Evolutionary conservation across 768 basidiomycete species (phyloP).

Genomic region (Polyporus arcularius): DNA sequence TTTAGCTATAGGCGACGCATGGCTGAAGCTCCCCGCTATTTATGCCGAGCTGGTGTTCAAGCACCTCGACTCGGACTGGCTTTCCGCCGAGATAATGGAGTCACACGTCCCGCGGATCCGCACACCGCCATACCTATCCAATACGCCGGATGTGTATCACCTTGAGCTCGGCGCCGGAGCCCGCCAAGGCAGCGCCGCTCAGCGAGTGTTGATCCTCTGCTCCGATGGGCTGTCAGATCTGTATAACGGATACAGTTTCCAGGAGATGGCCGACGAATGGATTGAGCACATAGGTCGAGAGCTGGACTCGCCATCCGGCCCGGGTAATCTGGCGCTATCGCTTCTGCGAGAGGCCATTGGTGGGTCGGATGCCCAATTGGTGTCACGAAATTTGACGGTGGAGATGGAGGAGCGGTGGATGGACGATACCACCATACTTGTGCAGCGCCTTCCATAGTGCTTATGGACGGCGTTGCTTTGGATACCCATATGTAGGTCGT

Average conservation of each 20-base stretch:
- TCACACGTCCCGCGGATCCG: slow-evolving; percentile 37
- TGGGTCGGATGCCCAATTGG: slow-evolving; percentile 39
- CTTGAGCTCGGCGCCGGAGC: slow-evolving; percentile 26
- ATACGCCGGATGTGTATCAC: slow-evolving; percentile 42
- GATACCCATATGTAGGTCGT: slow-evolving; percentile 20
- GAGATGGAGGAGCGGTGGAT: slow-evolving; percentile 55
- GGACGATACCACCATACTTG: slow-evolving; percentile 49
- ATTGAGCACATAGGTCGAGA: slow-evolving; percentile 31
- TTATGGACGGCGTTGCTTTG: not conserved
- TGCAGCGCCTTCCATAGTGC: slow-evolving; percentile 37
- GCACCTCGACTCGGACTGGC: slow-evolving; percentile 39
- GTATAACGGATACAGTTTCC: slow-evolving; percentile 33
- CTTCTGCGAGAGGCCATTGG: slow-evolving; percentile 46
- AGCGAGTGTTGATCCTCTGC: slow-evolving; percentile 39
- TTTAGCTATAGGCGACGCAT: slow-evolving; percentile 38
- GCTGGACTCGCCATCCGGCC: slow-evolving; percentile 23
- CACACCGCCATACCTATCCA: slow-evolving; percentile 50
- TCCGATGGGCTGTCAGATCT: slow-evolving; percentile 50
- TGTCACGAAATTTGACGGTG: slow-evolving; percentile 47
- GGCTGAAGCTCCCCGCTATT: slow-evolving; percentile 38
- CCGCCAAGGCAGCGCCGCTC: slow-evolving; percentile 9
- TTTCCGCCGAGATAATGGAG: slow-evolving; percentile 29
- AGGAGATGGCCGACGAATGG: slow-evolving; percentile 39
- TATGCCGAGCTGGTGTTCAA: slow-evolving; percentile 37
- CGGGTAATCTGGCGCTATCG: slow-evolving; percentile 40